Conservation (phyloP, 169 alveolate species). For the Plasmodium sp. region DNA sequence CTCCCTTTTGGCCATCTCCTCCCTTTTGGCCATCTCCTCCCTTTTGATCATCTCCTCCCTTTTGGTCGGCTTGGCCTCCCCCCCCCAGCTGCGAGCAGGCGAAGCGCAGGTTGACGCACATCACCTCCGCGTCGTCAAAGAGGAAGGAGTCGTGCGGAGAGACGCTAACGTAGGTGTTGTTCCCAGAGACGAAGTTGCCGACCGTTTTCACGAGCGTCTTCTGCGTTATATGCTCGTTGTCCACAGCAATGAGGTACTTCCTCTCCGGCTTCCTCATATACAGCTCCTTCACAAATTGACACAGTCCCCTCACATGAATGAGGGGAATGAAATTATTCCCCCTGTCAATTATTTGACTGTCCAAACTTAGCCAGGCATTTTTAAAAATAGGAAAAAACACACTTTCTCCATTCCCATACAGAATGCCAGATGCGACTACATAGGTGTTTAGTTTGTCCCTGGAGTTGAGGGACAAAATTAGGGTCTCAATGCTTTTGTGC, state of each 20-base stretch:
- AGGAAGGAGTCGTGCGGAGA: conserved; percentile 22
- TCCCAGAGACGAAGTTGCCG: conserved; percentile 18
- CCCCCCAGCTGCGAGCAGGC: conserved; percentile 14
- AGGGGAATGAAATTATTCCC: conserved; percentile 54
- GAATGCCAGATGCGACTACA: conserved; percentile 50
- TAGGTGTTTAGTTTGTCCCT: conserved; percentile 26
- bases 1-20: not conserved
- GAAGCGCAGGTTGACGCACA: conserved; percentile 38
- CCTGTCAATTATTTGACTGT: conserved; percentile 29
- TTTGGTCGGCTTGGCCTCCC: not conserved
- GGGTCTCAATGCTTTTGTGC: conserved; percentile 36
- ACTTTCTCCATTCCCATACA: conserved; percentile 53
- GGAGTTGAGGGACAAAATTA: conserved; percentile 36
- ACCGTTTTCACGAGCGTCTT: conserved; percentile 23
- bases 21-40: not conserved
- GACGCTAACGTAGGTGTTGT: not conserved
- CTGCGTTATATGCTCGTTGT: conserved; percentile 30
- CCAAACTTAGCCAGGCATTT: conserved; percentile 60
- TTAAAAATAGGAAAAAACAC: conserved; percentile 32
- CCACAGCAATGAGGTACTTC: conserved; percentile 55
- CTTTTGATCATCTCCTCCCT: not conserved
- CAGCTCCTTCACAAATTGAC: conserved; percentile 33
- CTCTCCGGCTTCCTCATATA: not conserved
- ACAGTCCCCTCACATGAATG: conserved; percentile 35
- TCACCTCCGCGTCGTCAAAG: conserved; percentile 11